Evolutionary conservation across 805 yeast genomes (phyloP), one percentile per base, ranked within the genome.

Genomic region (Wickerhamiella sergipiensis): DNA sequence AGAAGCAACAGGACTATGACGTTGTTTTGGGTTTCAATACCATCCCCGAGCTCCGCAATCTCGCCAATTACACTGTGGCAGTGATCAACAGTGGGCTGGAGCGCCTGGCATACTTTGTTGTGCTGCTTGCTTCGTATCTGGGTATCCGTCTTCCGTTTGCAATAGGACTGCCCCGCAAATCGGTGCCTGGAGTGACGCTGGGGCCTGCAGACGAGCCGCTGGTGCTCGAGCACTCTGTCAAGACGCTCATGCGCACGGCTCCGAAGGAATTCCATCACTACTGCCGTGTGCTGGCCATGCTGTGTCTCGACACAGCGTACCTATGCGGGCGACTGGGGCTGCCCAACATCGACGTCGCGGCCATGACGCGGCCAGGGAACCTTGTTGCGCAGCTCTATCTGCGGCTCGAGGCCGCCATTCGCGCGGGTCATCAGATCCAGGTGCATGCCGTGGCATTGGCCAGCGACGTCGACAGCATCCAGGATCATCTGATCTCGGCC

Each of bases 201-300:
- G 60, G 61, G 23, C 44, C 54, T 9, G 23, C 46, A 6, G 40
- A 17, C 12, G 48, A 43, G 31, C 46, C 48, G 21, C 46, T 60
- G 6, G 43, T 52, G 39, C 52, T 59, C 23, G 51, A 40, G n/a
- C 55, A 57, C 18, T 52, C 62, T 6, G 59, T 65, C 45, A 57
- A 58, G 26, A 52, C 58, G 13, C 53, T 63, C 53, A 59, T 63
- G 52, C 54, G 62, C 22, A 53, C 61, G 22, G 54, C 57, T 8
- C 64, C 68, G 3, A 49, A 55, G 8, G 63, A 58, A 50, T 65
- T 66, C 53, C 61, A 60, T 47, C 46, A 45, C 45, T 64, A 57
- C 48, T 65, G 64, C 45, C 61, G 61, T 18, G 58, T 59, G 17
- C 51, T 64, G 44, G 63, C 66, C 3, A 66, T 66, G 69, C 61